phyloP scores from a whole-genome alignment of 2,329 filamentous ascomycete genomes.

The Verticillium albo-atrum region DNA sequence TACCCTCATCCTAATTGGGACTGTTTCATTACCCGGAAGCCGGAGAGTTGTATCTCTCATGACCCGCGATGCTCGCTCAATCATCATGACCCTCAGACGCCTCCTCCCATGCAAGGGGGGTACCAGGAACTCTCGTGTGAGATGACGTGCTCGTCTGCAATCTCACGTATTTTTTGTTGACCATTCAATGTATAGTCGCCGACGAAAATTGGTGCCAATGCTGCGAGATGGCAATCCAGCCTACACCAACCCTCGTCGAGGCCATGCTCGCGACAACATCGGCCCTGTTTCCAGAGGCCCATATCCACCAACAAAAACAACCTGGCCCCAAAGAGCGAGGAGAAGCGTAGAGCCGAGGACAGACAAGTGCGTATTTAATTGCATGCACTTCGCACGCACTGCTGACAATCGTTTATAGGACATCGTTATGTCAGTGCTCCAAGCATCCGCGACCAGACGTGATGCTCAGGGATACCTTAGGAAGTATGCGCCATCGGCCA shows the following conservation, averaged over 20 bases:
- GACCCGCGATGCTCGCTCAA: neutral
- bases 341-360: conserved; percentile 42
- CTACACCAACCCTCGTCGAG: neutral
- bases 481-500: conserved; percentile 55
- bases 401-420: conserved; percentile 48
- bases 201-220: too few relatives aligned
- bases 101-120: neutral
- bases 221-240: neutral
- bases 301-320: neutral
- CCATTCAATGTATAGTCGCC: neutral
- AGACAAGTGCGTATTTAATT: conserved; percentile 15
- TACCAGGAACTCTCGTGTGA: neutral
- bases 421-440: conserved; percentile 80
- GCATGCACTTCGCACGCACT: neutral
- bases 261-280: neutral
- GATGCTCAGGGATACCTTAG: conserved; percentile 90
- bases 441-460: conserved; percentile 84
- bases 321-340: conserved; percentile 13
- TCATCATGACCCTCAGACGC: neutral
- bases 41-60: neutral
- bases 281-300: neutral
- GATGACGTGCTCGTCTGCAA: neutral
- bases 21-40: neutral
- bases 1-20: neutral
- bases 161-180: neutral